phyloP scores from a whole-genome alignment of 2,329 filamentous ascomycete species.

The Trichoderma harzianum region DNA sequence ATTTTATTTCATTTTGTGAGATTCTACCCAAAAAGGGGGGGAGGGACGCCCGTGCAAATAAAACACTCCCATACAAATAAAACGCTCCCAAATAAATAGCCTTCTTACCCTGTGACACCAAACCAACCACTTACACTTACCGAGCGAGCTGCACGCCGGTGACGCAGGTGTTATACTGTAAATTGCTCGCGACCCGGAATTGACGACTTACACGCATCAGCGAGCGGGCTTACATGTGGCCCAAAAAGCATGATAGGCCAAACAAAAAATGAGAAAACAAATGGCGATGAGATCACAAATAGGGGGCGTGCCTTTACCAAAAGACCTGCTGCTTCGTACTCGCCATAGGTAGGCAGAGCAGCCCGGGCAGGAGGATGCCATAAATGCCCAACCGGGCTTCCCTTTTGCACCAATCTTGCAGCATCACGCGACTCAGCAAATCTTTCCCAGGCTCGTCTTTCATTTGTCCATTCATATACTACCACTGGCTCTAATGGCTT shows the following conservation, averaged over 20 bases:
- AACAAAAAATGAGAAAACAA: not conserved
- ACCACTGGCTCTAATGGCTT: not conserved
- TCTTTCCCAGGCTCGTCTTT: not conserved
- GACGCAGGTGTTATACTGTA: not conserved
- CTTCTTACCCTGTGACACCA: not conserved
- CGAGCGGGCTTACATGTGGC: not conserved
- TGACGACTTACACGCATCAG: not conserved
- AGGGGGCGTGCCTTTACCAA: not conserved
- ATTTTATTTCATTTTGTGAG: not conserved
- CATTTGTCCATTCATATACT: not conserved
- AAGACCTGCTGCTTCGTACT: not conserved
- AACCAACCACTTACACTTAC: not conserved
- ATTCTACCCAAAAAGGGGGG: not conserved
- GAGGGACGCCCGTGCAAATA: not conserved
- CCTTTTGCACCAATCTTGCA: conserved; percentile 6
- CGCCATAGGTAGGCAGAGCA: not conserved
- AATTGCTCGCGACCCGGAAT: not conserved
- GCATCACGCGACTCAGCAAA: conserved; percentile 13
- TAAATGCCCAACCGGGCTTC: conserved; percentile 7
- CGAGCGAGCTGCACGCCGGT: not conserved
- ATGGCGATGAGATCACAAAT: not conserved
- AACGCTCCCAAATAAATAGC: not conserved
- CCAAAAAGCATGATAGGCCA: not conserved
- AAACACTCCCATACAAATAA: not conserved
- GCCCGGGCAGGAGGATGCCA: not conserved